Conservation (phyloP, 345 rosid genomes). For the Litchi chinensis region DNA sequence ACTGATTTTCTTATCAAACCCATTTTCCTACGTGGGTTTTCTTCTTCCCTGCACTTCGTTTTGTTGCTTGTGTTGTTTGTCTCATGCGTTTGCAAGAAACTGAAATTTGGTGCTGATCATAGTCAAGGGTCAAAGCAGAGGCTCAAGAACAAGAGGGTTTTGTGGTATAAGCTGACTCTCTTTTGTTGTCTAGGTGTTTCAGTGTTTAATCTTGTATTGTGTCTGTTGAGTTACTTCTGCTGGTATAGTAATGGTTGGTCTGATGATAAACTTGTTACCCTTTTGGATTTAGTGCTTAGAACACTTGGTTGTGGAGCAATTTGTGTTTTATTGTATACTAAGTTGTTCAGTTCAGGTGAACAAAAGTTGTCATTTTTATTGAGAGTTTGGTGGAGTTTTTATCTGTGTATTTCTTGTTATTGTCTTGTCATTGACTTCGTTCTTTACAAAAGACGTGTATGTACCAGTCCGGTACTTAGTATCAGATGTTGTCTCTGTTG, state of each 20-base stretch:
- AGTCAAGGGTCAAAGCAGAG: constrained; percentile 26
- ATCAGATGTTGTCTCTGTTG: constrained; percentile 54
- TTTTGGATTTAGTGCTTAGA: constrained; percentile 58
- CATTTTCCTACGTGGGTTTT: constrained; percentile 41
- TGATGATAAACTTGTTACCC: constrained; percentile 43
- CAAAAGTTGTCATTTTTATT: constrained; percentile 48
- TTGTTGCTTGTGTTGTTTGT: constrained; percentile 42
- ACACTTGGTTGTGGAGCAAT: constrained; percentile 67
- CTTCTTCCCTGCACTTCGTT: constrained; percentile 43
- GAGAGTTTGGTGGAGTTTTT: constrained; percentile 76
- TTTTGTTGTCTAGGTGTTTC: constrained; percentile 54
- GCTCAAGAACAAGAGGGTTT: constrained; percentile 20
- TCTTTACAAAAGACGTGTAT: constrained; percentile 28
- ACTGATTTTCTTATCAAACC: constrained; percentile 40
- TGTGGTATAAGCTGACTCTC: constrained; percentile 43
- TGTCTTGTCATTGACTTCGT: constrained; percentile 52
- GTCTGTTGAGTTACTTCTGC: constrained; percentile 18
- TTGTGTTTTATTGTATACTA: constrained; percentile 34
- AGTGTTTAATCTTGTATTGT: constrained; percentile 46
- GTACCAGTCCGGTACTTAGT: constrained; percentile 33
- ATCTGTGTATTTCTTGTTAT: constrained; percentile 57
- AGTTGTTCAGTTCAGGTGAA: constrained; percentile 28
- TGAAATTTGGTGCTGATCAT: constrained; percentile 20
- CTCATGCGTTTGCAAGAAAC: constrained; percentile 39
- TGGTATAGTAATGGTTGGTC: constrained; percentile 66